Evolutionary conservation across 805 yeast genomes (phyloP).

Genomic region (Candida coquimbonensis): DNA sequence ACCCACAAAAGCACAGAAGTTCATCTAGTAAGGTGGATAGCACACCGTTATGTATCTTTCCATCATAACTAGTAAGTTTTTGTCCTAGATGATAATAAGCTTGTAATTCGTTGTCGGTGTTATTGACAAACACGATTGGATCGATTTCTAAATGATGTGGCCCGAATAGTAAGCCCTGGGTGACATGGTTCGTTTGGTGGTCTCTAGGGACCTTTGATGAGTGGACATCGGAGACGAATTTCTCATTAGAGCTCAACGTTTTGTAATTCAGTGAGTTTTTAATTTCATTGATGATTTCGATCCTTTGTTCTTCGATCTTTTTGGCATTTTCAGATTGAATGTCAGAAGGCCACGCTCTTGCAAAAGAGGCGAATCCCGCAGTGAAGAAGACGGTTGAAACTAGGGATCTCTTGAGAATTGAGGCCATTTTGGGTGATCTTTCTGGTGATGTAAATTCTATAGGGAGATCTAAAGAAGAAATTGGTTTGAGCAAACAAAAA

Average conservation of each 20-base stretch:
- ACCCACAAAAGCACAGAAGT: slow-evolving; percentile 79
- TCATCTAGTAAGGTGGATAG: slow-evolving; percentile 78
- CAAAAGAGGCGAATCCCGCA: slow-evolving; percentile 22
- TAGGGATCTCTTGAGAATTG: slow-evolving; percentile 11
- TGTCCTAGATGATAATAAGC: slow-evolving; percentile 70
- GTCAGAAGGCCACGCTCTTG: slow-evolving; percentile 21
- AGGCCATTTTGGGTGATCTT: neutral
- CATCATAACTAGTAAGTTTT: slow-evolving; percentile 57
- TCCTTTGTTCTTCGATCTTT: slow-evolving; percentile 17
- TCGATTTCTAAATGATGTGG: slow-evolving; percentile 64
- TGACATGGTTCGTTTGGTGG: slow-evolving; percentile 57
- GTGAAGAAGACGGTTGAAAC: slow-evolving; percentile 14
- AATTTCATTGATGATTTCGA: slow-evolving; percentile 22
- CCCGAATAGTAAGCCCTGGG: slow-evolving; percentile 67
- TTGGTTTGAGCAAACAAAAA: neutral
- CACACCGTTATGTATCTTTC: slow-evolving; percentile 76
- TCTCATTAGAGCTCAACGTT: slow-evolving; percentile 17
- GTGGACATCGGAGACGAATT: slow-evolving; percentile 24
- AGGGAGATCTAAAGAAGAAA: neutral
- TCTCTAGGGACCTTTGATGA: slow-evolving; percentile 48
- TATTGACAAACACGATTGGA: slow-evolving; percentile 58
- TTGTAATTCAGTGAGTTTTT: slow-evolving; percentile 23
- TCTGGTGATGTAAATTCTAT: neutral
- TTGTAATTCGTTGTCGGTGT: slow-evolving; percentile 43
- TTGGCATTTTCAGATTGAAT: slow-evolving; percentile 13